Base-by-base conservation (phyloP, 805 yeast genomes). In the Debaryomyces maramus region DNA sequence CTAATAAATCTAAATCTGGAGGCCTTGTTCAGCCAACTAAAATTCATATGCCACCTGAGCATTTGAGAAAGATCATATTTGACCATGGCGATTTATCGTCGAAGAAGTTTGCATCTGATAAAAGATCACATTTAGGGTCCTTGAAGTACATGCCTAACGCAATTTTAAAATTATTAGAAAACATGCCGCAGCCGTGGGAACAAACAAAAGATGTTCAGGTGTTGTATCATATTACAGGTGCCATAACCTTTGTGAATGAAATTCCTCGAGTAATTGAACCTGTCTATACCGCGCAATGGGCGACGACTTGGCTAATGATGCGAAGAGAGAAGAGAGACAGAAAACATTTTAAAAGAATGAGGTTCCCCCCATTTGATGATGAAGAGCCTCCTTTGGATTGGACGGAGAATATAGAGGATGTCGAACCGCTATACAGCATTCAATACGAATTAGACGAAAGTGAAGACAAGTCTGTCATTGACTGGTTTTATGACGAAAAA, bases 181-280 rank as follows among this genome's bases (percentile, higher is more conserved):
- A 88, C 55, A 91, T 93, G 91, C 99, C 99, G 0, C 96, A 89
- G 58, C 99, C 99, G 1, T 93, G 99, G 99, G 98, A 93, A 59
- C 77, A 80, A 38, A 67, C 76, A 1, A 86, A 86, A 45, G 95
- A 86, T 32, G 98, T 93, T 16, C 80, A 77, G 42, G 98, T 91
- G 5, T 62, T 91, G 30, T 93, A 93, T 58, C 99, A 93, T 55
- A 75, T 77, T 15, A 80, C 93, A 0, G 99, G 99, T 18, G 97
- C 99, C 10, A 84, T 93, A 14, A 88, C 99, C 0, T 89, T 93
- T 70, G 96, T 93, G 15, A 84, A 91, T 58, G 98, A 93, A 57
- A 73, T 78, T 3, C 97, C 98, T 0, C 70, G 95, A 50, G 98
- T 93, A 3, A 84, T 88, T 13, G 96, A 87, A 54, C 97, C 97